Percentiles rank a stretch among this genome's conserved stretches.
These are phyloP conservation scores for Cladosporium velox DNA, from an alignment of 2,329 filamentous ascomycete genomes.

Conservation along the genomic window DNA sequence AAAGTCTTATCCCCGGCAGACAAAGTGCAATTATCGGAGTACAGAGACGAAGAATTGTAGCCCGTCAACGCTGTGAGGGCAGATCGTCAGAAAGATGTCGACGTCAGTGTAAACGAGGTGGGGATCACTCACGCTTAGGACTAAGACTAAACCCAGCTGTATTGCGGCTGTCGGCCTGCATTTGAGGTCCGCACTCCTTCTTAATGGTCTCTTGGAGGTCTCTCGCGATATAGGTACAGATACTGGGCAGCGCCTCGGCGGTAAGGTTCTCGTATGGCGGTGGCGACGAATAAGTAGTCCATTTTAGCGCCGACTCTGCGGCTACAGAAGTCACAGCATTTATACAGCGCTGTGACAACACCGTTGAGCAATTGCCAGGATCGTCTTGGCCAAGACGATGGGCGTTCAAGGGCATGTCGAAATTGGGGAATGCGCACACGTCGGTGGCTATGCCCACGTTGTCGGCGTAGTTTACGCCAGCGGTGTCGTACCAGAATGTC, in stretches of 20 bases:
- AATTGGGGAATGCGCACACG: conserved; percentile 1
- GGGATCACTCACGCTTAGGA: not conserved
- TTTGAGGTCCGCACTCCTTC: not conserved
- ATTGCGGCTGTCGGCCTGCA: too few relatives aligned
- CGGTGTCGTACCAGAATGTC: conserved; percentile 3
- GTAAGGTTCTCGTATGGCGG: conserved; percentile 3
- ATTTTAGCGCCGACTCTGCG: not conserved
- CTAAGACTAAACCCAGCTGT: too few relatives aligned
- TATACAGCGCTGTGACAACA: not conserved
- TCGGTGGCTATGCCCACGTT: not conserved
- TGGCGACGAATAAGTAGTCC: not conserved
- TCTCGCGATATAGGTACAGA: not conserved
- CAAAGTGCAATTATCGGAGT: not conserved
- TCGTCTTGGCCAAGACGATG: conserved; percentile 1
- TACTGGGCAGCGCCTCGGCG: not conserved
- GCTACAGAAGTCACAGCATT: not conserved
- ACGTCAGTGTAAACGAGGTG: not conserved
- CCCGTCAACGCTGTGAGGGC: not conserved
- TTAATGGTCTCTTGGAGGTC: not conserved
- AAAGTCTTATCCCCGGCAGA: not conserved
- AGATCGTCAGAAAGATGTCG: not conserved
- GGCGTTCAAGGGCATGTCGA: not conserved
- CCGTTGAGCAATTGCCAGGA: not conserved
- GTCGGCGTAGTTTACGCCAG: not conserved
- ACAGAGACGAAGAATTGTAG: not conserved